A percentile compares a stretch with the other conserved stretches of the same genome.
phyloP scores from a whole-genome alignment of 371 early-diverging fungal species.

The Lichtheimia hyalospora region DNA sequence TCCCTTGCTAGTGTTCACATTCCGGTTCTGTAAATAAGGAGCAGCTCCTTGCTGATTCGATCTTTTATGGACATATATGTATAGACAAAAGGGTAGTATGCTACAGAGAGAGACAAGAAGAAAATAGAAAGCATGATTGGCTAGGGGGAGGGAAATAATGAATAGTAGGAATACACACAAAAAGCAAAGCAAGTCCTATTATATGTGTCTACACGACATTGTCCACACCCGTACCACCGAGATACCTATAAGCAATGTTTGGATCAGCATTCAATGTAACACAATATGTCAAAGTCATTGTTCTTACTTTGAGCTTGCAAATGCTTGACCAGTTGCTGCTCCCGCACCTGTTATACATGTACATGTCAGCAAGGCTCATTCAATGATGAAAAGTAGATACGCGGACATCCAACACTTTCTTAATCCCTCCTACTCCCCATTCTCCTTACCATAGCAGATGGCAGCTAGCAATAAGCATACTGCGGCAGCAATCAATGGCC shows the following conservation, averaged over 20 bases:
- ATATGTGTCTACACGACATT: constrained; percentile 19
- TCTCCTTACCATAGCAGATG: constrained; percentile 20
- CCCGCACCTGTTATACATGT: constrained; percentile 10
- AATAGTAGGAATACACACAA: too few relatives aligned
- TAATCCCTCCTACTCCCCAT: neutral
- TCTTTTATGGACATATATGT: constrained; percentile 2
- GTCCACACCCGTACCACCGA: constrained; percentile 24
- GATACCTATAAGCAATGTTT: constrained; percentile 4
- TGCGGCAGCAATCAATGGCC: constrained; percentile 23
- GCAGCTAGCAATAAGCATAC: constrained; percentile 19
- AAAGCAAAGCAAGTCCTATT: neutral
- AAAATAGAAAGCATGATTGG: neutral
- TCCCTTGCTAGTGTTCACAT: constrained; percentile 7
- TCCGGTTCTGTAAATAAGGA: constrained; percentile 10
- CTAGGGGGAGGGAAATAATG: neutral
- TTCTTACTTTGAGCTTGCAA: constrained; percentile 21
- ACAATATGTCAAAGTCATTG: neutral
- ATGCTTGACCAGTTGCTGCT: constrained; percentile 20
- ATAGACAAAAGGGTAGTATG: neutral
- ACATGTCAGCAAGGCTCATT: neutral
- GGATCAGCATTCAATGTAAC: too few relatives aligned
- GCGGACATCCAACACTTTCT: neutral
- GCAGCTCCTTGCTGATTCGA: constrained; percentile 5
- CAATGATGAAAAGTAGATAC: too few relatives aligned
- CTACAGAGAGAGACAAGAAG: constrained; percentile 4